A percentile compares a stretch with the other conserved stretches of the same genome.
phyloP scores from a whole-genome alignment of 257 asterid genomes.

The Ilex asprella region DNA sequence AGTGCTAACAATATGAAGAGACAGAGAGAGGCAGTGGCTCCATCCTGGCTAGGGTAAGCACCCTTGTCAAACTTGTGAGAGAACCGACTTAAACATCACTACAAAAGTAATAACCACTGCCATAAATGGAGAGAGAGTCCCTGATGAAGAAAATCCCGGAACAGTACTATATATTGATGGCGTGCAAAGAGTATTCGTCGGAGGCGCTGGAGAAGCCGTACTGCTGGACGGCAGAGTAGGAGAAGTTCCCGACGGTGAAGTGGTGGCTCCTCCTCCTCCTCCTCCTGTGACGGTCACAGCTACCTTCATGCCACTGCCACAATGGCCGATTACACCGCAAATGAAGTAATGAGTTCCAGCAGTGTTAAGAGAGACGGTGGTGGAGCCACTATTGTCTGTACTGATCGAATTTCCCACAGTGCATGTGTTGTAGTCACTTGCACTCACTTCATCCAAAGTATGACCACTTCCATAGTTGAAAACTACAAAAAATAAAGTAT shows the following conservation, averaged over 20 bases:
- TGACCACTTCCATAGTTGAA: constrained; percentile 74
- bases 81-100: constrained; percentile 15
- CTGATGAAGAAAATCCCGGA: constrained; percentile 24
- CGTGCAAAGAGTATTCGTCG: constrained; percentile 7
- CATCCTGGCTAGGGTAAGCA: too few species aligned
- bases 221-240: constrained; percentile 3
- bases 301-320: constrained; percentile 66
- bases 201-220: constrained; percentile 18
- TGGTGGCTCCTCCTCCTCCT: constrained; percentile 5
- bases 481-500: constrained; percentile 25
- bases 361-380: constrained; percentile 50
- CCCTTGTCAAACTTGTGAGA: neutral
- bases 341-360: constrained; percentile 59
- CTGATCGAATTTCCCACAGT: constrained; percentile 46
- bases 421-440: constrained; percentile 55
- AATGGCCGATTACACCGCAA: constrained; percentile 57
- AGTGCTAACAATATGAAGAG: too few species aligned
- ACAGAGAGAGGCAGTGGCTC: too few species aligned
- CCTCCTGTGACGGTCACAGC: constrained; percentile 32
- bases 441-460: constrained; percentile 64
- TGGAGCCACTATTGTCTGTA: constrained; percentile 73
- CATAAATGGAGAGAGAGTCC: constrained; percentile 20
- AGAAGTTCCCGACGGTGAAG: constrained; percentile 13
- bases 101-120: constrained; percentile 10
- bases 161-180: neutral